A percentile compares a stretch with the other conserved stretches of the same genome.
phyloP scores from a whole-genome alignment of 1,284 basidiomycete species.

The Sporisorium iseilematis-ciliati region DNA sequence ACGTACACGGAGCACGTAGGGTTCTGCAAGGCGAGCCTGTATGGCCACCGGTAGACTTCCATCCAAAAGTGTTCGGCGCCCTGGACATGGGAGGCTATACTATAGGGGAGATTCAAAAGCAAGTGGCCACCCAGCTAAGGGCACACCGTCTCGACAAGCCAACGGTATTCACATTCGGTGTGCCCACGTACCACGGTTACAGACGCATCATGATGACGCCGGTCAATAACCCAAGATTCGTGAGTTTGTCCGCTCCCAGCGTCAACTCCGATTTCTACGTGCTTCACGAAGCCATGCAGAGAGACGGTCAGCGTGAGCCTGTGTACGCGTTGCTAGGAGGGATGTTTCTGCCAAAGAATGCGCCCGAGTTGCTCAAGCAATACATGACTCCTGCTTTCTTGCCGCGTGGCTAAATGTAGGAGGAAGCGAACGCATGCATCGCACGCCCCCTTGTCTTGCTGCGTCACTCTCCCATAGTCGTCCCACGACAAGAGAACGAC shows the following conservation, averaged over 20 bases:
- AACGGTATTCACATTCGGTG: background rate
- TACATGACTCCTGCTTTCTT: background rate
- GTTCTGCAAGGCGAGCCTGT: conserved; percentile 7
- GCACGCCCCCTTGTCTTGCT: too few species aligned
- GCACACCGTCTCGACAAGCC: background rate
- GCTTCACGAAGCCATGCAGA: background rate
- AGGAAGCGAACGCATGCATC: too few species aligned
- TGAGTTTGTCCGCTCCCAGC: too few species aligned
- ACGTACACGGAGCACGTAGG: too few species aligned
- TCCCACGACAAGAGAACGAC: too few species aligned
- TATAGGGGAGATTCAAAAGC: too few species aligned
- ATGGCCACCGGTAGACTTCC: conserved; percentile 4
- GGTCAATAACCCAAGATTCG: background rate
- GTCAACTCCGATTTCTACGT: background rate
- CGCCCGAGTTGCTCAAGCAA: background rate
- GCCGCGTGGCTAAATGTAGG: too few species aligned
- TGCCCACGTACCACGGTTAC: too few species aligned
- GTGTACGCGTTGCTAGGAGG: conserved; percentile 7
- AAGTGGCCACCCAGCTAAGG: too few species aligned
- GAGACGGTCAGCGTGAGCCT: background rate
- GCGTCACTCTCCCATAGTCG: too few species aligned
- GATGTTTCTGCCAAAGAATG: conserved; percentile 4
- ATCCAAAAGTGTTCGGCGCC: background rate
- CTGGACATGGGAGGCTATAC: too few species aligned
- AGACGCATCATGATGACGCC: conserved; percentile 3